Base-by-base conservation (phyloP, 2,329 filamentous ascomycete species). In the Trichoderma polysporum region DNA sequence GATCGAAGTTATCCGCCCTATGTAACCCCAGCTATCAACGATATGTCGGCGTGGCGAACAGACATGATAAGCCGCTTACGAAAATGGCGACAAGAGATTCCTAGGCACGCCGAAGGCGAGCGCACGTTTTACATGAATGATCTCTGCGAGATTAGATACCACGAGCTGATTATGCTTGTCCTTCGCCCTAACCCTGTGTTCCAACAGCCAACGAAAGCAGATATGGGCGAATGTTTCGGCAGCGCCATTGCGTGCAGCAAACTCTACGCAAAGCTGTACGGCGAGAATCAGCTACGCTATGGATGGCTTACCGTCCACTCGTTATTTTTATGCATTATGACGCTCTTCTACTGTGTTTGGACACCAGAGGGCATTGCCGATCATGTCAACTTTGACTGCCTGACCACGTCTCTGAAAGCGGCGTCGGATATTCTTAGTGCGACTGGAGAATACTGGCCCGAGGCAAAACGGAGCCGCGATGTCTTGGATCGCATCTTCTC, bases 171-270 rank as follows among this genome's bases (percentile, higher is more conserved):
- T 58, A 82, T 86, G 75, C 74, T 86, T 0, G 71, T 86, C 0
- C 70, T 86, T 4, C 78, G 84, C 2, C 84, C 84, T 0, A 86
- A 82, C 39, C 85, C 85, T 0, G 82, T 79, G 0, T 84, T 86
- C 27, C 83, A 82, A 0, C 79, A 79, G 1, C 84, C 84, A 0
- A 76, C 81, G 0, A 73, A 76, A 2, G 76, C 79, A 2, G 72
- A 78, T 0, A 71, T 85, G 1, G 67, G 72, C 0, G 72, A 76
- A 15, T 86, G 84, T 39, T 80, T 82, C 45, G 71, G 75, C 1
- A 82, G 81, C 41, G 80, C 83, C 0, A 71, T 78, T 2, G 74
- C 79, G 19, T 77, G 77, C 5, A 77, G 86, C 12, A 73, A 74
- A 2, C 69, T 81, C 0, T 80, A 81, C 52, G 77, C 80, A 2